These are phyloP conservation scores for Fusarium subtropicale DNA, from an alignment of 2,329 filamentous ascomycete genomes.

Conservation along the genomic window DNA sequence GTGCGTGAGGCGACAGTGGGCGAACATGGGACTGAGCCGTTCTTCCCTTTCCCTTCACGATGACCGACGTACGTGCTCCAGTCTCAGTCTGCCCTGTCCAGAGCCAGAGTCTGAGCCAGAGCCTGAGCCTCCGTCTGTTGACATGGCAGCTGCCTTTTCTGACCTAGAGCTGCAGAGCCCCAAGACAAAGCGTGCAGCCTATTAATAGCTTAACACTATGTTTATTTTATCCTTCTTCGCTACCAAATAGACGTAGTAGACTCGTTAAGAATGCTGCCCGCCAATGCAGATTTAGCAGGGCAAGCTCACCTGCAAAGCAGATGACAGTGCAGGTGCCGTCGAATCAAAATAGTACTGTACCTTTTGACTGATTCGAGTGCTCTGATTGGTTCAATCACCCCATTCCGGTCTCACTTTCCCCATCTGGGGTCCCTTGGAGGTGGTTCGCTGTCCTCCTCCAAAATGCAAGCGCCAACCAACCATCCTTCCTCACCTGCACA, in stretches of 20 bases:
- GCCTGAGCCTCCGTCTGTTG: conserved; percentile 16
- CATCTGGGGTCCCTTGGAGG: conserved; percentile 33
- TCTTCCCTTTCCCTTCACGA: conserved; percentile 20
- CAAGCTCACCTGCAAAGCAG: conserved; percentile 19
- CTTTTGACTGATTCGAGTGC: conserved; percentile 18
- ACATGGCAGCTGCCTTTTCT: conserved; percentile 29
- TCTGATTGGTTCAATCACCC: conserved; percentile 24
- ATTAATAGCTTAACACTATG: conserved; percentile 14
- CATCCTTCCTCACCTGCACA: conserved; percentile 16
- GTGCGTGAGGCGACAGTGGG: conserved; percentile 14
- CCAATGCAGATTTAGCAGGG: not conserved
- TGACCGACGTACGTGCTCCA: conserved; percentile 22
- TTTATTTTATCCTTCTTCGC: not conserved
- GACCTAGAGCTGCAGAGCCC: conserved; percentile 19
- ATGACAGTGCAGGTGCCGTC: conserved; percentile 27
- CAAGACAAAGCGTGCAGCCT: not conserved
- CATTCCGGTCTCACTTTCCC: conserved; percentile 27
- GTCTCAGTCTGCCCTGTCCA: not conserved
- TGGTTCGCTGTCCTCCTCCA: conserved; percentile 25
- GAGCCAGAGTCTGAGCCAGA: too few relatives aligned
- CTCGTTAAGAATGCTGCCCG: not conserved
- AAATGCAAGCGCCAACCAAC: conserved; percentile 21
- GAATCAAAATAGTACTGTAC: conserved; percentile 31
- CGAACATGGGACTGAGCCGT: not conserved
- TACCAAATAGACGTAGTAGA: not conserved